A percentile compares a stretch with the other conserved stretches of the same genome.
phyloP scores from a whole-genome alignment of 352 stramenopile species.

The Phytophthora pini region DNA sequence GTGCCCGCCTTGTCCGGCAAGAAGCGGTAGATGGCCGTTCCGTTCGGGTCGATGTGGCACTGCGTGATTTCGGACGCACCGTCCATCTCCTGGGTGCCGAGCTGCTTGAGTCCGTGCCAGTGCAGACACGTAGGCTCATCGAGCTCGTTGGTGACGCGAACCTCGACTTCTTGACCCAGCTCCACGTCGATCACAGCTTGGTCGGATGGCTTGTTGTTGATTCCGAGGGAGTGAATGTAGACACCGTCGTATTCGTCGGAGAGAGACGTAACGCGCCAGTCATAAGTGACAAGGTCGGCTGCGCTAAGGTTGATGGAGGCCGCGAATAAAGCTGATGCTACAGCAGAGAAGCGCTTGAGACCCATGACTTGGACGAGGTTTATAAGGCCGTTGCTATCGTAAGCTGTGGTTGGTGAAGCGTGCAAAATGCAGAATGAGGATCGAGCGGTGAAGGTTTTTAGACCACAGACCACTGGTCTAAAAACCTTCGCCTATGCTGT shows the following conservation, averaged over 20 bases:
- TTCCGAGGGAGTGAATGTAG: slow-evolving; percentile 24
- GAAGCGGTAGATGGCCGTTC: slow-evolving; percentile 36
- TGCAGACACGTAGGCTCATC: slow-evolving; percentile 36
- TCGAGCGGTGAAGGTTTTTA: slow-evolving; percentile 8
- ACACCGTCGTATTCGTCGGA: slow-evolving; percentile 32
- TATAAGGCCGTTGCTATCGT: no score
- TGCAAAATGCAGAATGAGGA: slow-evolving; percentile 10
- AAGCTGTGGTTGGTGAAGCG: neutral
- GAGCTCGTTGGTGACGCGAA: slow-evolving; percentile 37
- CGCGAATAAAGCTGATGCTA: slow-evolving; percentile 2
- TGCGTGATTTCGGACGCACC: slow-evolving; percentile 44
- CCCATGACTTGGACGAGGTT: slow-evolving; percentile 17
- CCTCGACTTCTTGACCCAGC: slow-evolving; percentile 34
- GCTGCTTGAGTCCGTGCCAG: slow-evolving; percentile 48
- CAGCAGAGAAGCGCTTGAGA: neutral
- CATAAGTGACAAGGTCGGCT: slow-evolving; percentile 33
- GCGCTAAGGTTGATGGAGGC: slow-evolving; percentile 3
- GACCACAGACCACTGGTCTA: neutral
- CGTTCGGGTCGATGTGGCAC: slow-evolving; percentile 36
- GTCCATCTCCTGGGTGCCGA: slow-evolving; percentile 47
- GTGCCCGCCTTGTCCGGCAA: slow-evolving; percentile 35
- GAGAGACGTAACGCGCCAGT: slow-evolving; percentile 37
- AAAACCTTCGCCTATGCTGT: neutral
- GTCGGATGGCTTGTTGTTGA: slow-evolving; percentile 38
- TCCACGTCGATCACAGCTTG: slow-evolving; percentile 39